Base-by-base conservation (phyloP, 192 early-diverging fungal species). In the Jimgerdemannia lactiflua region DNA sequence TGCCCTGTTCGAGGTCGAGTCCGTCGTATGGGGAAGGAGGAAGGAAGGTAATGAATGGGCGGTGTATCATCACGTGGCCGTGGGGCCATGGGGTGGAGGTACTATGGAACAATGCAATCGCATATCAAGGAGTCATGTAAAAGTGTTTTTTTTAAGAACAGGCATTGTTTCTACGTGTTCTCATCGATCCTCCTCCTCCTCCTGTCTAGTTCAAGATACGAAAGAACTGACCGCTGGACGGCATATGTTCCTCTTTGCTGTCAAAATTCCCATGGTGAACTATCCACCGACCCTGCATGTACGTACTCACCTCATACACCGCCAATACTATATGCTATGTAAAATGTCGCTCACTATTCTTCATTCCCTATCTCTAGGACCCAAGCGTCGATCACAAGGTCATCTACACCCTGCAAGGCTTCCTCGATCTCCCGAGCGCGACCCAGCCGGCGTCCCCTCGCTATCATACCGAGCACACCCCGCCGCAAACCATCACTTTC, bases 231-330 rank as follows among this genome's bases (percentile, higher is more conserved):
- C 72, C 41, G 67, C 18, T 8, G 79, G 75, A 17, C 71, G 79
- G n/a, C 75, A 76, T 43, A 65, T 80, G 59, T 77, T 73, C 54
- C 59, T 80, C 43, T 80, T 80, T 77, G 74, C 79, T n/a, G 74
- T 80, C 64, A 64, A 74, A 70, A 29, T 80, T 8, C 79, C 79
- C 17, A n/a, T 66, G 43, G 72, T 77, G 4, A 80, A 80, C 59
- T 80, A 80, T 43, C 79, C 79, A 41, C 76, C 79, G 39, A 71
- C 75, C 0, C 71, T 80, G 42, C 20, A 17, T 17, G 49, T 59
- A 59, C 49, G 49, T 59, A 14, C 1, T 29, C 29, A 29, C 29
- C 29, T 1, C 1, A 29, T 29, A 29, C 29, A 29, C 29, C 29
- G 29, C 29, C 29, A 29, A 29, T 29, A 29, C 29, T 29, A 29